These are phyloP conservation scores for Colletotrichum tropicale DNA, from an alignment of 2,329 filamentous ascomycete species.

Conservation along the genomic window DNA sequence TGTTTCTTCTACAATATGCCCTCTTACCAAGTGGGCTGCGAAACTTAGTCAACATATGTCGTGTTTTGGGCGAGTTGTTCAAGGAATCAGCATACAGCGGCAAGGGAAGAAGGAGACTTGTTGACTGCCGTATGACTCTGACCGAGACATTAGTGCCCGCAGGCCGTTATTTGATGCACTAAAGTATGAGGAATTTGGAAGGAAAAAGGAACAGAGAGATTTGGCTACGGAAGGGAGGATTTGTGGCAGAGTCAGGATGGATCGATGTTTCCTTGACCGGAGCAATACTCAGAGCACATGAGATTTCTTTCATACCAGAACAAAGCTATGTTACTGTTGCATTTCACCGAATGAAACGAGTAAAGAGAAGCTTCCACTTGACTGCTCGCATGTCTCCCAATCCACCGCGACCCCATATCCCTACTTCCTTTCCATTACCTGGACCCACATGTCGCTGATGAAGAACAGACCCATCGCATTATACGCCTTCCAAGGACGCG, in stretches of 20 bases:
- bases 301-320: background rate
- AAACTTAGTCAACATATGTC: background rate
- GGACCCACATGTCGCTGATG: conserved; percentile 37
- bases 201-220: background rate
- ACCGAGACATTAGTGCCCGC: background rate
- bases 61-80: accelerated
- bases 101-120: background rate
- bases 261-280: accelerated
- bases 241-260: background rate
- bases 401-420: no score
- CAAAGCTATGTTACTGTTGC: background rate
- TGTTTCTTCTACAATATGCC: background rate
- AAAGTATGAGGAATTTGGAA: background rate
- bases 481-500: conserved; percentile 27
- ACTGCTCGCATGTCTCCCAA: no score
- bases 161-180: background rate
- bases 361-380: background rate
- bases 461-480: conserved; percentile 32
- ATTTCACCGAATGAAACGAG: background rate
- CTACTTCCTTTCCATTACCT: conserved; percentile 25
- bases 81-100: background rate
- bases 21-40: background rate
- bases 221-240: background rate
- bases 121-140: background rate
- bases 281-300: background rate